Conservation (phyloP, 768 basidiomycete genomes). For the Hemileccinum rubropunctum region DNA sequence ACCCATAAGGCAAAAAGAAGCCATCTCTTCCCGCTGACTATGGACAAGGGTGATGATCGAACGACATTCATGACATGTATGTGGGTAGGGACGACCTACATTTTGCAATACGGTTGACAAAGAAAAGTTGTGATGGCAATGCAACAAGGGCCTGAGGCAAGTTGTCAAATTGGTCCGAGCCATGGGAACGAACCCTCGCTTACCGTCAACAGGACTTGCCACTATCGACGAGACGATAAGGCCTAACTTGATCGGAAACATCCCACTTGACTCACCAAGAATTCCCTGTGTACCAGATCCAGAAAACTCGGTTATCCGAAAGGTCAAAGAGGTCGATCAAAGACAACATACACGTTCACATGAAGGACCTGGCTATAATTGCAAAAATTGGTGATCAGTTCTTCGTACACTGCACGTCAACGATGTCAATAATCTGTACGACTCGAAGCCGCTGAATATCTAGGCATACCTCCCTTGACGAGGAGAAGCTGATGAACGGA, state of each 20-base stretch:
- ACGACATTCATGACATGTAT: background rate
- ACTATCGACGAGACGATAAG: conserved; percentile 8
- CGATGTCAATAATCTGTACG: conserved; percentile 2
- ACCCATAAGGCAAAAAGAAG: conserved; percentile 14
- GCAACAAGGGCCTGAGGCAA: conserved; percentile 7
- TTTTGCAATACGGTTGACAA: conserved; percentile 17
- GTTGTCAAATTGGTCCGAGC: background rate
- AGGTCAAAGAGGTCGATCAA: background rate
- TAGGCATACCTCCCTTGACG: conserved; percentile 15
- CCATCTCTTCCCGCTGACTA: conserved; percentile 16
- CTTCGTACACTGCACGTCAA: conserved; percentile 10
- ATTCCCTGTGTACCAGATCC: conserved; percentile 5
- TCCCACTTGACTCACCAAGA: conserved; percentile 8
- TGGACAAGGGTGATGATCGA: background rate
- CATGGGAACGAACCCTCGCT: background rate
- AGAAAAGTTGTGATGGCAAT: conserved; percentile 18
- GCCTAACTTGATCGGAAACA: background rate
- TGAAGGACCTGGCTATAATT: conserved; percentile 6
- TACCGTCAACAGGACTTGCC: conserved; percentile 22
- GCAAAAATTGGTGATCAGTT: conserved; percentile 14
- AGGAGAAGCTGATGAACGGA: conserved; percentile 16
- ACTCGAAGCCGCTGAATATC: background rate
- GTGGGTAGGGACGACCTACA: conserved; percentile 9
- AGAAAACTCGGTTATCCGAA: background rate
- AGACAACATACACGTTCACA: conserved; percentile 11